Conservation (phyloP, 805 yeast species). For the Yarrowia alimentaria region DNA sequence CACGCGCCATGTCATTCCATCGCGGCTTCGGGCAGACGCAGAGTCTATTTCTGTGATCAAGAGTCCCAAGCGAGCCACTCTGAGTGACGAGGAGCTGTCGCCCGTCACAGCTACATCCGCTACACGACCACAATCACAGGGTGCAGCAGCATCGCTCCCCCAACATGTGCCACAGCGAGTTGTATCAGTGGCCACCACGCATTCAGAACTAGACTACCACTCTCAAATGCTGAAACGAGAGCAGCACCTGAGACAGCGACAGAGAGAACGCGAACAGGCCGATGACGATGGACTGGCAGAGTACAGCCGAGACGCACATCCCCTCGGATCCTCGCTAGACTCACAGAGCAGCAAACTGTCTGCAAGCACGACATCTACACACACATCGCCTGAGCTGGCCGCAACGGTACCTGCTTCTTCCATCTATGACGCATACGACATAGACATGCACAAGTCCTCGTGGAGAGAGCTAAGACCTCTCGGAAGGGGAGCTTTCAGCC, state of each 20-base stretch:
- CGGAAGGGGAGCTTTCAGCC: slow-evolving; percentile 45
- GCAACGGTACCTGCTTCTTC: neutral
- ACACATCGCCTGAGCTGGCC: slow-evolving; percentile 13
- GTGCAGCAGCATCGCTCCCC: slow-evolving; percentile 5
- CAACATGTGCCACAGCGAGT: slow-evolving; percentile 22
- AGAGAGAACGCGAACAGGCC: slow-evolving; percentile 28
- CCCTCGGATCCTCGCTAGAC: slow-evolving; percentile 7
- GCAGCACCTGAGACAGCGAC: slow-evolving; percentile 17
- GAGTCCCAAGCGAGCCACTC: slow-evolving; percentile 1
- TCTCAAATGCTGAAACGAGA: slow-evolving; percentile 28
- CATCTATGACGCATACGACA: slow-evolving; percentile 38
- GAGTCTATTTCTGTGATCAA: slow-evolving; percentile 3
- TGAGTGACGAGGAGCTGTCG: slow-evolving; percentile 1
- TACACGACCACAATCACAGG: neutral
- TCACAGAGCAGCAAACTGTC: neutral
- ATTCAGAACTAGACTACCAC: slow-evolving; percentile 9
- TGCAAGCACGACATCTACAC: neutral
- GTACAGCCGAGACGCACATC: slow-evolving; percentile 23
- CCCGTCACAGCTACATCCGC: neutral
- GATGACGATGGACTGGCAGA: slow-evolving; percentile 28
- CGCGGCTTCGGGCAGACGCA: neutral
- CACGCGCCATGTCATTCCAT: slow-evolving; percentile 5
- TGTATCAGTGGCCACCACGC: slow-evolving; percentile 10
- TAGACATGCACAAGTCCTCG: slow-evolving; percentile 32
- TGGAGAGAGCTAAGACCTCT: slow-evolving; percentile 39